Conservation (phyloP, 139 green algal genomes). For the Diplosphaera chodatii region DNA sequence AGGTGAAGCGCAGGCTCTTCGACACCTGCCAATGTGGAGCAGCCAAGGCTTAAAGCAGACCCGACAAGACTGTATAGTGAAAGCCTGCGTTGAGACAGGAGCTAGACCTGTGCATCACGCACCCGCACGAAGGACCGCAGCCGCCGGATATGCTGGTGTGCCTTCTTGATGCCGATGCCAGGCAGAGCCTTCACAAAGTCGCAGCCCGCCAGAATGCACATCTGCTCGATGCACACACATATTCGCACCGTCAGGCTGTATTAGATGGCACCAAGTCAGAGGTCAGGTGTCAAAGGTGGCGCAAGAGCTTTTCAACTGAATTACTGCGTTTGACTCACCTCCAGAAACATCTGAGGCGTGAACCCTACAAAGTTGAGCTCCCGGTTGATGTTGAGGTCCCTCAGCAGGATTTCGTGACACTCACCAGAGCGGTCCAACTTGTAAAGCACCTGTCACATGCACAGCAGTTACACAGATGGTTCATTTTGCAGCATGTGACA, state of each 20-base stretch:
- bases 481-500: too few relatives aligned
- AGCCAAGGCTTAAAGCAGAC: too few relatives aligned
- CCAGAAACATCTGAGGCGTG: constrained; percentile 79
- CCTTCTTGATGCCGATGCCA: constrained; percentile 88
- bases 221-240: constrained; percentile 40
- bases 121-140: constrained; percentile 66
- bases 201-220: constrained; percentile 94
- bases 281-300: too few relatives aligned
- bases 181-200: constrained; percentile 84
- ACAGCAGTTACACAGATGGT: background rate
- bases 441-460: constrained; percentile 66
- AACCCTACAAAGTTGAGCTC: constrained; percentile 66
- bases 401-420: constrained; percentile 62
- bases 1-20: constrained; percentile 71
- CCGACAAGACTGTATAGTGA: too few relatives aligned
- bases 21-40: constrained; percentile 38
- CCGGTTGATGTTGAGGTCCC: constrained; percentile 47
- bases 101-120: background rate
- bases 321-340: too few relatives aligned
- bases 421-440: constrained; percentile 87
- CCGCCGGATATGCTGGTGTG: constrained; percentile 67
- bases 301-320: too few relatives aligned
- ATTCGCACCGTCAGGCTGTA: background rate
- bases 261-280: too few relatives aligned
- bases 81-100: too few relatives aligned